Evolutionary conservation across 1,284 basidiomycete genomes (phyloP).

Genomic region (Naganishia cerealis): DNA sequence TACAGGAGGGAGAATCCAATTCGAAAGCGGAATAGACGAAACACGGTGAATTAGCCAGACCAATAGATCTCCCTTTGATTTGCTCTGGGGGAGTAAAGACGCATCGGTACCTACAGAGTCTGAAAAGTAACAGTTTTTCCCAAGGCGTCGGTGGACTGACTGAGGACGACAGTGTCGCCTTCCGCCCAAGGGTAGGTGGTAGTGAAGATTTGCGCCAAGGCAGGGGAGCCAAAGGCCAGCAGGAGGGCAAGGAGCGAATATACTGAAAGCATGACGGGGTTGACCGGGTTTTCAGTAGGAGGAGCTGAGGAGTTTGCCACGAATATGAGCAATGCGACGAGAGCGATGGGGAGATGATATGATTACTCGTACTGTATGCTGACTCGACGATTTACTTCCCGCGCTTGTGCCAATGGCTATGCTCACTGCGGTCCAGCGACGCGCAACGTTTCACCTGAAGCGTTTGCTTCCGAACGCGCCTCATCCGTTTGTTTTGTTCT

Average conservation of each 20-base stretch:
- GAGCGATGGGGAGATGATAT: too few relatives aligned
- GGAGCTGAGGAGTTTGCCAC: neutral
- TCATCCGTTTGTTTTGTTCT: too few relatives aligned
- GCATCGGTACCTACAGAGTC: slow-evolving; percentile 21
- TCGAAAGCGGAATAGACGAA: neutral
- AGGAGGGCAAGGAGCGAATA: slow-evolving; percentile 15
- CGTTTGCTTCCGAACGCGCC: too few relatives aligned
- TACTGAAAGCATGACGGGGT: slow-evolving; percentile 10
- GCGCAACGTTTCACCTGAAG: too few relatives aligned
- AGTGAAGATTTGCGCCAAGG: slow-evolving; percentile 22
- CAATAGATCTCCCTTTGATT: neutral
- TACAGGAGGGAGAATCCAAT: neutral
- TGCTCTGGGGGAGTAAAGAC: neutral
- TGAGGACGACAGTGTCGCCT: slow-evolving; percentile 31
- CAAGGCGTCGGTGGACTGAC: slow-evolving; percentile 31
- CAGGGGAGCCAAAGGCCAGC: slow-evolving; percentile 13
- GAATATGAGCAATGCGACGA: neutral
- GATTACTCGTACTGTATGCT: too few relatives aligned
- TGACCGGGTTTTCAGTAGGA: neutral
- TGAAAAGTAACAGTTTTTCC: slow-evolving; percentile 26
- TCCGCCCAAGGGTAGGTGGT: slow-evolving; percentile 20
- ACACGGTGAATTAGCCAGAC: neutral
- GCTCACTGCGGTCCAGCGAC: too few relatives aligned
- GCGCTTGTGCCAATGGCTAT: too few relatives aligned
- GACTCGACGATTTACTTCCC: too few relatives aligned